phyloP scores from a whole-genome alignment of 2,329 filamentous ascomycete species.

The Talaromyces sp. region DNA sequence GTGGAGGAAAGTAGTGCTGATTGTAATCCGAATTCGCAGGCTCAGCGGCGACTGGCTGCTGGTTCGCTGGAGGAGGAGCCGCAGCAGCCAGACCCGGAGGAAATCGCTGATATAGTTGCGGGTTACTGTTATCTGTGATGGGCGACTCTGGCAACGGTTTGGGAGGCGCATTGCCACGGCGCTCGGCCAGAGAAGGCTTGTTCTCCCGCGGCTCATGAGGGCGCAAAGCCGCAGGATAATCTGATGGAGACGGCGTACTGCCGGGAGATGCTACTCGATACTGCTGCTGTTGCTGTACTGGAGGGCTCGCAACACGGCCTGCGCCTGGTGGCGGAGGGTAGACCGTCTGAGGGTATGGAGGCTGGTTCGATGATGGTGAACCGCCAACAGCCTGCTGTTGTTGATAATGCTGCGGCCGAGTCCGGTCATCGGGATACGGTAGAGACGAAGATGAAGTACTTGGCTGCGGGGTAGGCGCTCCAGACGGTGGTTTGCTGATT shows the following conservation, averaged over 20 bases:
- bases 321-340: slow-evolving; percentile 10
- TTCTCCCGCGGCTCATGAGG: slow-evolving; percentile 47
- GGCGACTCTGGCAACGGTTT: slow-evolving; percentile 79
- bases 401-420: slow-evolving; percentile 29
- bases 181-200: slow-evolving; percentile 62
- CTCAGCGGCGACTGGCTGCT: slow-evolving; percentile 19
- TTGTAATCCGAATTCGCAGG: slow-evolving; percentile 46
- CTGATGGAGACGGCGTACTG: slow-evolving; percentile 19
- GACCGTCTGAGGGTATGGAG: slow-evolving; percentile 28
- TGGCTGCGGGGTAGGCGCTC: slow-evolving; percentile 33
- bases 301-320: slow-evolving; percentile 14
- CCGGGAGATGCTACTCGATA: slow-evolving; percentile 12
- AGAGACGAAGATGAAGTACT: slow-evolving; percentile 59
- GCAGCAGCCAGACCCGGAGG: slow-evolving; percentile 32
- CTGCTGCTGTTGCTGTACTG: slow-evolving; percentile 2
- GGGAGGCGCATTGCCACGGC: slow-evolving; percentile 67
- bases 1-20: slow-evolving; percentile 59
- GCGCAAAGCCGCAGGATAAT: slow-evolving; percentile 37
- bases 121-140: slow-evolving; percentile 68
- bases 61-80: background rate
- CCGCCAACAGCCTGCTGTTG: slow-evolving; percentile 1
- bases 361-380: slow-evolving; percentile 21
- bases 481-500: slow-evolving; percentile 68
- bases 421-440: slow-evolving; percentile 66
- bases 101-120: slow-evolving; percentile 68